phyloP scores from a whole-genome alignment of 768 basidiomycete species.

The Tylopilus sp. region DNA sequence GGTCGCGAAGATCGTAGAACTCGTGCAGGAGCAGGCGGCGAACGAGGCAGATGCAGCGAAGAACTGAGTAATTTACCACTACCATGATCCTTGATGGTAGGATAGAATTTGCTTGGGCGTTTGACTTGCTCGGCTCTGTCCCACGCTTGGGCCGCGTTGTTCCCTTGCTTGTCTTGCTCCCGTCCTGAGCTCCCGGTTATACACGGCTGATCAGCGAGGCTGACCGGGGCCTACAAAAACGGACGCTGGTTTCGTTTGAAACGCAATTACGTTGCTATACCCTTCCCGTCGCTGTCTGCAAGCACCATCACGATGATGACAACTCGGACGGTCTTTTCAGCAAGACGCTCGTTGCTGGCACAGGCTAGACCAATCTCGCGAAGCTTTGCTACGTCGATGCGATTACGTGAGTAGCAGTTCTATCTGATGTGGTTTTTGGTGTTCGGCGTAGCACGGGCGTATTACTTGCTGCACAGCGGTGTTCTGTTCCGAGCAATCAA shows the following conservation, averaged over 20 bases:
- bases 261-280: constrained; percentile 10
- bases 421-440: not conserved
- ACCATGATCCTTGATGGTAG: not conserved
- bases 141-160: constrained; percentile 24
- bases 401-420: constrained; percentile 25
- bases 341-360: constrained; percentile 26
- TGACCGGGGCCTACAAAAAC: constrained; percentile 20
- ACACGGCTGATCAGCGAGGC: constrained; percentile 22
- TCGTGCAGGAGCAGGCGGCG: constrained; percentile 22
- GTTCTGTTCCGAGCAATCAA: not conserved
- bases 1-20: constrained; percentile 61
- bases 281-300: constrained; percentile 6
- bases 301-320: constrained; percentile 18
- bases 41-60: constrained; percentile 1
- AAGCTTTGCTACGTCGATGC: constrained; percentile 28
- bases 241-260: not conserved
- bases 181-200: constrained; percentile 12
- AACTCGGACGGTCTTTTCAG: constrained; percentile 21
- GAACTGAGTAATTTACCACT: constrained; percentile 8
- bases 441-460: not conserved
- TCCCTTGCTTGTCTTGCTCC: constrained; percentile 7
- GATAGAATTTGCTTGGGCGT: too few species aligned
- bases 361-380: constrained; percentile 21
- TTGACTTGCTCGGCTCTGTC: constrained; percentile 10
- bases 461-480: not conserved